Evolutionary conservation across 768 basidiomycete species (phyloP), one percentile per base, ranked within the genome.

Genomic region (Cyathus striatus): DNA sequence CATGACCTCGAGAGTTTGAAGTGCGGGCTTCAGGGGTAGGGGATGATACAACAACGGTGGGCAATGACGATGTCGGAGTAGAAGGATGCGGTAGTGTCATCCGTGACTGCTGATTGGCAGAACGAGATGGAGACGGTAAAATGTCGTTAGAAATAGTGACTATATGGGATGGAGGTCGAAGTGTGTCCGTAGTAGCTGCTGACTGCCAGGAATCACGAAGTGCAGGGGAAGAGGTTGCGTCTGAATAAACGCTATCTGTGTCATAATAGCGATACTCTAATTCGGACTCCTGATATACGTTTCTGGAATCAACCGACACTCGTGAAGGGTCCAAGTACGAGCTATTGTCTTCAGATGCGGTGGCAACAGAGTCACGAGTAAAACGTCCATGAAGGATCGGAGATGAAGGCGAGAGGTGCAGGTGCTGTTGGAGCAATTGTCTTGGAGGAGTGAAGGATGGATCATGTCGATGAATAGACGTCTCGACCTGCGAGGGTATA

Each of bases 41-140:
- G 2, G 68, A 70, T 10, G 81, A 81, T 26, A 84, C 64, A 40
- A 84, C 64, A 16, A 83, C 73, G 4, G 66, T 72, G 2, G 80
- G 81, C 21, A 79, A 53, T 12, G 58, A 47, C 16, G 53, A 45
- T 14, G n/a, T 64, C 41, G 49, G 48, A 34, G 39, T 46, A 37
- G 35, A 35, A 32, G 35, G 34, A 26, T 37, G 40, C 48, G 35
- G 33, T 35, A 41, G 42, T 36, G 16, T 37, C 16, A 42, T 43
- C 23, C 26, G 51, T 33, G 26, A 47, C 22, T 47, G 45, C 25
- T 45, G 40, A 34, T 22, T 44, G 33, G 44, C 42, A n/a, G n/a
- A n/a, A n/a, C n/a, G n/a, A n/a, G n/a, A n/a, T n/a, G n/a, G n/a
- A n/a, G n/a, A n/a, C n/a, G n/a, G n/a, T n/a, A n/a, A n/a, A n/a